Evolutionary conservation across 352 stramenopile species (phyloP), one percentile per base, ranked within the genome.

Genomic region (Globisporangium camurandrum): DNA sequence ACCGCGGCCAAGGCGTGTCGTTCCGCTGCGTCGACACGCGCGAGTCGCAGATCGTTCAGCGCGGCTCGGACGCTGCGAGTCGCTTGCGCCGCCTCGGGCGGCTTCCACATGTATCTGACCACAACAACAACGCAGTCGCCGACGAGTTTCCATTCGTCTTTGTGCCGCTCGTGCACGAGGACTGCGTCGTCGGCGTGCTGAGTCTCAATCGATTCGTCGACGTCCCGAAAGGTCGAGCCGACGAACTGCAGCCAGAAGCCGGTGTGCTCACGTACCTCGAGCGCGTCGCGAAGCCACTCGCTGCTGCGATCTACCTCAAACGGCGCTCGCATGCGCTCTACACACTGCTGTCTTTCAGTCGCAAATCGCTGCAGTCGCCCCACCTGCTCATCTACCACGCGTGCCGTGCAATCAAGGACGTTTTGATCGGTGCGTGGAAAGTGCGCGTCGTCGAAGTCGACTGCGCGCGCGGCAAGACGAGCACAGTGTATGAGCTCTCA

Each of bases 151-250:
- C 76, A n/a, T 79, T 67, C 38, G 54, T 88, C 0, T 79, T 88
- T 12, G 19, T 90, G 3, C 78, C 81, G 26, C 60, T 93, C 2
- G 23, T 85, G 2, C 66, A 93, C 46, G 75, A 93, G 27, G 81
- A 88, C 37, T 68, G 57, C 7, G 54, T 49, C 7, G 47, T 93
- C 5, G 81, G 81, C 6, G 59, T 90, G 0, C 46, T 93, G 11
- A 76, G 65, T n/a, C 56, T 89, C 1, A 75, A 81, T 44, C 61
- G 62, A 0, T 89, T 93, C 53, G 26, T 56, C 0, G 53, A 66
- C 8, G 74, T 87, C 4, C 54, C 75, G 2, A 88, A 84, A 51
- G 77, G 75, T 20, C 55, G 75, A 47, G 12, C 27, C 0, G 75
- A 90, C 38, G 75, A 90, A 58, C 24, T 19, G 7, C 79, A 92